phyloP scores from a whole-genome alignment of 1,284 basidiomycete genomes.

The Cutaneotrichosporon mucoides region DNA sequence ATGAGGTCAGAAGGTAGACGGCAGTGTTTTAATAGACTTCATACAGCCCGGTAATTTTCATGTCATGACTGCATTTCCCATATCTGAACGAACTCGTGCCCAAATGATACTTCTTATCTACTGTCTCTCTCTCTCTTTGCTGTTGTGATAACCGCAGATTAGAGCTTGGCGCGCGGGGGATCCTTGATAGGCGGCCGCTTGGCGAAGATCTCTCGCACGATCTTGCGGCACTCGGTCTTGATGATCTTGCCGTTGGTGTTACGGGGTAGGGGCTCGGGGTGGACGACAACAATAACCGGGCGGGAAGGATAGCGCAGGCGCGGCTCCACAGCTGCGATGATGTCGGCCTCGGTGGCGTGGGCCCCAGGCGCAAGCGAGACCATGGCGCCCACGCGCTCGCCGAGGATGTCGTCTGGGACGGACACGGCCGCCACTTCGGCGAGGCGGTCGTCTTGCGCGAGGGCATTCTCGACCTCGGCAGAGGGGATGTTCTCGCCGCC shows the following conservation, averaged over 20 bases:
- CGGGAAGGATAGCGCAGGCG: slow-evolving; percentile 15
- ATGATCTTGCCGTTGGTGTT: slow-evolving; percentile 20
- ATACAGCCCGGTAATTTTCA: background rate
- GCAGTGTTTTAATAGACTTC: too few relatives aligned
- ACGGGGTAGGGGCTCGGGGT: slow-evolving; percentile 6
- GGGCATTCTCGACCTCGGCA: slow-evolving; percentile 40
- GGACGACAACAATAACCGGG: slow-evolving; percentile 14
- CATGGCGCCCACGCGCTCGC: slow-evolving; percentile 40
- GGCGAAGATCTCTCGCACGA: slow-evolving; percentile 15
- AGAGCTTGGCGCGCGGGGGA: background rate
- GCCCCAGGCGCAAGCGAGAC: slow-evolving; percentile 26
- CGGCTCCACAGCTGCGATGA: slow-evolving; percentile 9
- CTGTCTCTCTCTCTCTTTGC: too few relatives aligned
- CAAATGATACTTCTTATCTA: too few relatives aligned
- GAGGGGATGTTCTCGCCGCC: slow-evolving; percentile 44
- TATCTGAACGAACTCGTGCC: background rate
- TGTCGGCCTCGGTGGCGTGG: slow-evolving; percentile 2
- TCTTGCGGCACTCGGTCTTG: slow-evolving; percentile 15
- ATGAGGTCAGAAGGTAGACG: too few relatives aligned
- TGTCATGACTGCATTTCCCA: background rate
- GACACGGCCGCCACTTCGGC: slow-evolving; percentile 38
- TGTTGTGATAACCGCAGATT: background rate
- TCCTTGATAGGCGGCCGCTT: background rate
- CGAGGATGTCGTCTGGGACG: slow-evolving; percentile 34
- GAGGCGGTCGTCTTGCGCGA: slow-evolving; percentile 32